A percentile compares a stretch with the other conserved stretches of the same genome.
Evolutionary conservation across 2,329 filamentous ascomycete genomes (phyloP).

Genomic region (Cladosporium austrohemisphaericum): DNA sequence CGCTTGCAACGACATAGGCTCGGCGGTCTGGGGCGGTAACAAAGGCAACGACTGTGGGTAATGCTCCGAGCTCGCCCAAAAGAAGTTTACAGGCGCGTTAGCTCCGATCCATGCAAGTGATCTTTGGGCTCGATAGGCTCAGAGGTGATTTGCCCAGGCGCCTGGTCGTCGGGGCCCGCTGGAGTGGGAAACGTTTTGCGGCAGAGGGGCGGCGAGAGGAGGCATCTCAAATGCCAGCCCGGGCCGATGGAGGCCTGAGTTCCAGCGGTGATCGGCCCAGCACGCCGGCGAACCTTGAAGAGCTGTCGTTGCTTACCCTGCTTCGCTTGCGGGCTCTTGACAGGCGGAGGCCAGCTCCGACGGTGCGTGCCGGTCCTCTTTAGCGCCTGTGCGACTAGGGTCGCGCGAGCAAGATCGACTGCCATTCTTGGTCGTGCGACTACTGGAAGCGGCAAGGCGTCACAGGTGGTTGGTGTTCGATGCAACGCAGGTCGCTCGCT

Average conservation of each 20-base stretch:
- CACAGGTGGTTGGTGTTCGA: neutral
- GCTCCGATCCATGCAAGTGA: constrained; percentile 8
- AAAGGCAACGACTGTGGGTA: neutral
- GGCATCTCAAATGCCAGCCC: constrained; percentile 4
- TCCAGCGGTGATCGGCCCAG: neutral
- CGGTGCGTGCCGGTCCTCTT: constrained; percentile 4
- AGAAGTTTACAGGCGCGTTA: neutral
- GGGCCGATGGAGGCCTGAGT: neutral
- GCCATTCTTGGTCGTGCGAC: neutral
- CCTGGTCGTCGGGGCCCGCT: constrained; percentile 5
- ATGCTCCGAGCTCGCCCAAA: constrained; percentile 1
- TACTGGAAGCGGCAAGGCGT: constrained; percentile 1
- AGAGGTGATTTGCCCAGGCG: constrained; percentile 1
- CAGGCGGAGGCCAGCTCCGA: neutral
- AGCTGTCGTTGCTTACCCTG: neutral
- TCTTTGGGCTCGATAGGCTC: constrained; percentile 7
- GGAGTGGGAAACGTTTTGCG: neutral
- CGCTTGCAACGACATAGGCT: neutral
- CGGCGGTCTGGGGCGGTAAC: neutral
- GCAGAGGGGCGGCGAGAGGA: neutral
- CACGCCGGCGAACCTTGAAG: neutral
- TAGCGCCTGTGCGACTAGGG: constrained; percentile 8
- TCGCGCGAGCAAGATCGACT: neutral
- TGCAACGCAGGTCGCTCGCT: neutral
- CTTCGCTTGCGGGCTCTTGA: constrained; percentile 4